Evolutionary conservation across 768 basidiomycete genomes (phyloP).

Genomic region (Collybiopsis confluens): DNA sequence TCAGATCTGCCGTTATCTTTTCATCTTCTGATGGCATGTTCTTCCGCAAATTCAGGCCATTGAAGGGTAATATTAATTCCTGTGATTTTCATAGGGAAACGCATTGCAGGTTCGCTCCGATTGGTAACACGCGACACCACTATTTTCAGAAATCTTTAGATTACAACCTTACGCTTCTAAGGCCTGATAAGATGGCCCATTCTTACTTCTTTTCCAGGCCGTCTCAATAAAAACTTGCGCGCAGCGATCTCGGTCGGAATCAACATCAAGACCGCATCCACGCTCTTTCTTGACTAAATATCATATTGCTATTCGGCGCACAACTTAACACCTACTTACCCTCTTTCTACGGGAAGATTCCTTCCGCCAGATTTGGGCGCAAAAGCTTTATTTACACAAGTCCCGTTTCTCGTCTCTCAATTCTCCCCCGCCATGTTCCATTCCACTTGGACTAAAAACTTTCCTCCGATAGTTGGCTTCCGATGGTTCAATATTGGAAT

Average conservation of each 20-base stretch:
- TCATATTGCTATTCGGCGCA: slow-evolving; percentile 9
- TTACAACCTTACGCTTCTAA: not conserved
- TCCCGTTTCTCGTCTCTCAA: not conserved
- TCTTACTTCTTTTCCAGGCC: slow-evolving; percentile 6
- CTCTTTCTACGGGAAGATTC: slow-evolving; percentile 6
- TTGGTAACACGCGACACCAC: not conserved
- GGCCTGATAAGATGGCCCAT: not conserved
- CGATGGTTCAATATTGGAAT: slow-evolving; percentile 78
- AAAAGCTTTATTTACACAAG: slow-evolving; percentile 3
- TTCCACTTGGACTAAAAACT: slow-evolving; percentile 14
- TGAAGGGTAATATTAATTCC: not conserved
- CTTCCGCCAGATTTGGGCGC: not conserved
- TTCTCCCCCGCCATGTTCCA: not conserved
- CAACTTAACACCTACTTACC: not conserved
- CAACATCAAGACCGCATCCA: slow-evolving; percentile 6
- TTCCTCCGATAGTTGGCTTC: slow-evolving; percentile 51
- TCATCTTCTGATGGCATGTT: slow-evolving; percentile 3
- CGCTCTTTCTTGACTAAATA: slow-evolving; percentile 8
- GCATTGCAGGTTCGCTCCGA: too few species aligned
- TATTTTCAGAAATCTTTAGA: not conserved
- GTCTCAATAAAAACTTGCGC: slow-evolving; percentile 1
- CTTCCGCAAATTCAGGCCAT: not conserved
- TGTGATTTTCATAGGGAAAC: not conserved
- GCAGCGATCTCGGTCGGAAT: slow-evolving; percentile 10
- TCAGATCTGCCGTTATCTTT: slow-evolving; percentile 7